Percentiles rank a stretch among this genome's conserved stretches.
Evolutionary conservation across 768 basidiomycete species (phyloP).

Genomic region (Exsudoporus frostii): DNA sequence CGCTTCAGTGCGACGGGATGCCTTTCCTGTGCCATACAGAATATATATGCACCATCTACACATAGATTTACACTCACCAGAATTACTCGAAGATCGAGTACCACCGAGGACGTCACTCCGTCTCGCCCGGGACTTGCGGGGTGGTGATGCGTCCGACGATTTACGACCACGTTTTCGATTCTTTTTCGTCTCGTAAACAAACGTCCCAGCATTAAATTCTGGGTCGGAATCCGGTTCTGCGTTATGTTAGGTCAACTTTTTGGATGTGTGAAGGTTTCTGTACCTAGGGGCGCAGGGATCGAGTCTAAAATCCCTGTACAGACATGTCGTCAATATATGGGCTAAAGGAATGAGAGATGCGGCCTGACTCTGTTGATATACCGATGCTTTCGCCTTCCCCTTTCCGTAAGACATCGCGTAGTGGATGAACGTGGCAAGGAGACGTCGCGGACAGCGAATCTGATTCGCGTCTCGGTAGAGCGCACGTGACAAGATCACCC

Average conservation of each 20-base stretch:
- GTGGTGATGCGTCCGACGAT: conserved; percentile 10
- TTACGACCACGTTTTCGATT: conserved; percentile 18
- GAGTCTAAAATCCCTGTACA: conserved; percentile 25
- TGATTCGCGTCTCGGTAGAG: not conserved
- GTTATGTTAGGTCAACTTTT: not conserved
- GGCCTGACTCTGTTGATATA: conserved; percentile 23
- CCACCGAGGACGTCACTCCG: conserved; percentile 6
- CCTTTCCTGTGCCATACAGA: not conserved
- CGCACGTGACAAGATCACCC: conserved; percentile 19
- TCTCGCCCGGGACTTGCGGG: conserved; percentile 17
- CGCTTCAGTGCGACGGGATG: not conserved
- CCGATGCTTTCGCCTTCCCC: conserved; percentile 9
- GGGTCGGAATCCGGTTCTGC: conserved; percentile 34
- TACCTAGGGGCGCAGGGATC: conserved; percentile 37
- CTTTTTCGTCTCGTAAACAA: conserved; percentile 29
- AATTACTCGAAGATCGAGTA: conserved; percentile 1
- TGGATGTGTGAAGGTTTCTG: not conserved
- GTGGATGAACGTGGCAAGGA: not conserved
- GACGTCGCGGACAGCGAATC: not conserved
- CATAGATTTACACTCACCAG: conserved; percentile 8
- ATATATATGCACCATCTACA: not conserved
- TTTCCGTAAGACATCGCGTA: conserved; percentile 19
- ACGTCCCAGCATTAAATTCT: conserved; percentile 31
- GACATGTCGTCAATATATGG: not conserved
- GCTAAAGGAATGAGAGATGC: not conserved